Evolutionary conservation across 352 stramenopile species (phyloP).

Genomic region (Elongisporangium prolatum): DNA sequence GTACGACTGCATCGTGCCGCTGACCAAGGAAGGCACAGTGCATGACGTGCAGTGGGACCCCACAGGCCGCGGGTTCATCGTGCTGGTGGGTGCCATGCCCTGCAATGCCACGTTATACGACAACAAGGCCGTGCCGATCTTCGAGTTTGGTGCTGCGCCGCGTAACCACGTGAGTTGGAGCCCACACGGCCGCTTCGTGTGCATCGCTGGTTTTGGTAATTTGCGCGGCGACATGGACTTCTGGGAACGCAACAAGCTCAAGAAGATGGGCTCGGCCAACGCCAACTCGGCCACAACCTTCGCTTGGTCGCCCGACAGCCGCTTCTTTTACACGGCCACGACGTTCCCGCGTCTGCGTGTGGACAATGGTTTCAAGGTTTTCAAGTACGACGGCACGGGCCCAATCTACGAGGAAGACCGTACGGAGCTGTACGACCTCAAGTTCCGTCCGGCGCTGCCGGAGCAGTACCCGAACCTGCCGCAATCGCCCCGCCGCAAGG

Average conservation of each 20-base stretch:
- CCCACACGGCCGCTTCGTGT: constrained; percentile 96
- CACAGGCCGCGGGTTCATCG: constrained; percentile 90
- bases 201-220: constrained; percentile 95
- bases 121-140: constrained; percentile 91
- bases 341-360: constrained; percentile 98
- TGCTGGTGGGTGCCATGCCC: constrained; percentile 95
- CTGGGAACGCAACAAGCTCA: constrained; percentile 95
- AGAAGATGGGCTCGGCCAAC: constrained; percentile 88
- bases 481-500: constrained; percentile 79
- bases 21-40: constrained; percentile 89
- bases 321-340: constrained; percentile 94
- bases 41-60: constrained; percentile 95
- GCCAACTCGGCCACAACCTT: constrained; percentile 78
- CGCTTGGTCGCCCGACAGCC: constrained; percentile 93
- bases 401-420: constrained; percentile 85
- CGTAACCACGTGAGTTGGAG: constrained; percentile 95
- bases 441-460: constrained; percentile 72
- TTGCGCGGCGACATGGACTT: constrained; percentile 96
- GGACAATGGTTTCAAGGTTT: constrained; percentile 97
- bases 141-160: constrained; percentile 95
- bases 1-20: constrained; percentile 89
- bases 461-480: constrained; percentile 88
- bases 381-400: constrained; percentile 94
- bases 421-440: constrained; percentile 81
- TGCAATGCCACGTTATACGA: constrained; percentile 96